These are phyloP conservation scores for Nicotiana tabacum DNA, from an alignment of 257 asterid genomes.

Conservation along the genomic window DNA sequence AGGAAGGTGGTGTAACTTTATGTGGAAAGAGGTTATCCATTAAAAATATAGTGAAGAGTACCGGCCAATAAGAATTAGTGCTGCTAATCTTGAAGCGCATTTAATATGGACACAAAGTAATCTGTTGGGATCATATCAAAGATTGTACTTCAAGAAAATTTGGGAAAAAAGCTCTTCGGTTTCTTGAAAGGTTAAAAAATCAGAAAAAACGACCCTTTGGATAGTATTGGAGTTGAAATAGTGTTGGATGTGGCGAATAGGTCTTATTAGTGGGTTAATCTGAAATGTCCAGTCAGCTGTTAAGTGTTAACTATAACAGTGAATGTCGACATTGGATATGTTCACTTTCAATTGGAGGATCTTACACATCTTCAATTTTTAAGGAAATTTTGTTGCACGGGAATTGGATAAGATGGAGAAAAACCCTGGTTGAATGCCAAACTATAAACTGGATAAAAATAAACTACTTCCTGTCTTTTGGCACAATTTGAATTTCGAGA, in stretches of 20 bases:
- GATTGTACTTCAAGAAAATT: not conserved
- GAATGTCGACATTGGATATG: not conserved
- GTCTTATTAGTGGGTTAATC: not conserved
- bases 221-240: constrained; percentile 1
- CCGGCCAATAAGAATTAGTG: constrained; percentile 4
- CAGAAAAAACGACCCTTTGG: constrained; percentile 1
- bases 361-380: too few species aligned
- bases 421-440: too few species aligned
- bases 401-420: too few species aligned
- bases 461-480: too few species aligned
- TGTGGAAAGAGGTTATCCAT: constrained; percentile 14
- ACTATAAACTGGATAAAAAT: too few species aligned
- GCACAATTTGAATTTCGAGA: too few species aligned
- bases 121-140: constrained; percentile 15
- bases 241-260: not conserved
- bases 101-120: not conserved
- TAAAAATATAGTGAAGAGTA: not conserved
- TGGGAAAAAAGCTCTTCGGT: constrained; percentile 16
- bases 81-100: not conserved
- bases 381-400: too few species aligned
- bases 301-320: too few species aligned
- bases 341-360: too few species aligned
- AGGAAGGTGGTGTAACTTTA: constrained; percentile 15
- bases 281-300: not conserved
- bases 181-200: constrained; percentile 26